Percentiles rank a stretch among this genome's conserved stretches.
Conservation (phyloP, 1,139 yeast species). For the Debaryomyces robertsiae region DNA sequence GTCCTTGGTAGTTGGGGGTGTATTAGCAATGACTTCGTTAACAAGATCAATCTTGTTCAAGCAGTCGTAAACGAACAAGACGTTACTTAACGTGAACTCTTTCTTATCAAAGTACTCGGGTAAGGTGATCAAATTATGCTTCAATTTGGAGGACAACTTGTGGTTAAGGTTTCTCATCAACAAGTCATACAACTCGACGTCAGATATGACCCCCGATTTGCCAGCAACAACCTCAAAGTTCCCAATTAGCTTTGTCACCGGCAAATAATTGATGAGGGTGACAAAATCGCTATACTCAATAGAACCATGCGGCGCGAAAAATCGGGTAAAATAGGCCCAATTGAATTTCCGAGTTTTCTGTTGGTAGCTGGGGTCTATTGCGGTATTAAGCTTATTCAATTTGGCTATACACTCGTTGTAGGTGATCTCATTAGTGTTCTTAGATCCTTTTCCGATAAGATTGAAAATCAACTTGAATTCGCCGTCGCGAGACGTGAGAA, state of each 20-base stretch:
- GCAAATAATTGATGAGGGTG: constrained; percentile 45
- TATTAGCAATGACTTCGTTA: constrained; percentile 63
- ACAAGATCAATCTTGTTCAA: constrained; percentile 50
- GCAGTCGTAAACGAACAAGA: constrained; percentile 46
- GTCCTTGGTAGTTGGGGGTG: constrained; percentile 49
- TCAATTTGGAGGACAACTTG: constrained; percentile 43
- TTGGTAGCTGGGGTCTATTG: constrained; percentile 47
- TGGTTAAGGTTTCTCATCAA: constrained; percentile 44
- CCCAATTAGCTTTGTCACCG: constrained; percentile 51
- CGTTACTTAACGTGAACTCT: constrained; percentile 43
- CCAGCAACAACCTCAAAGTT: constrained; percentile 45
- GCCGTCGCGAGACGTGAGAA: constrained; percentile 59
- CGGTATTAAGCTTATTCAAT: constrained; percentile 41
- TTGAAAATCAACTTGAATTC: constrained; percentile 59
- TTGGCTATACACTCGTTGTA: constrained; percentile 44
- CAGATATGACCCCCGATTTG: constrained; percentile 34
- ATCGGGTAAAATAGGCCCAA: constrained; percentile 47
- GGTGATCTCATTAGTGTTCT: constrained; percentile 25
- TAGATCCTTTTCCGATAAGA: constrained; percentile 42
- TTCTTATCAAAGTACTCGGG: constrained; percentile 41
- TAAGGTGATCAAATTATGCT: constrained; percentile 36
- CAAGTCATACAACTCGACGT: constrained; percentile 37
- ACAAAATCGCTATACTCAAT: constrained; percentile 45
- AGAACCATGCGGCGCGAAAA: constrained; percentile 45
- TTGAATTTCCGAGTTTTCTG: constrained; percentile 46